phyloP scores from a whole-genome alignment of 169 alveolate species.

The Babesia ovis region DNA sequence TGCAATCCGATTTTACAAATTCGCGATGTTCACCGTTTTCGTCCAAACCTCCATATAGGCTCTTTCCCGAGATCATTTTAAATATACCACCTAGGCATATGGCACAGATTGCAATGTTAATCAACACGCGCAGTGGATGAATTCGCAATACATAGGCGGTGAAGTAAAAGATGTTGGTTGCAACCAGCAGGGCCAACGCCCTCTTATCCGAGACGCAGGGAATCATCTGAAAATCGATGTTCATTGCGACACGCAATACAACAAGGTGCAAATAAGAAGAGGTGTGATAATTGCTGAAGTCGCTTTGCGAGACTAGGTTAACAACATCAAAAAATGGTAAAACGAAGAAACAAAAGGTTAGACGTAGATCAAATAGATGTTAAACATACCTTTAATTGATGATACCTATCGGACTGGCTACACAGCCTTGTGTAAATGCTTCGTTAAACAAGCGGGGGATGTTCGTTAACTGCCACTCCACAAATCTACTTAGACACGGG shows the following conservation, averaged over 20 bases:
- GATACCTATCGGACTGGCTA: not conserved
- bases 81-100: conserved; percentile 47
- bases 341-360: not conserved
- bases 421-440: not conserved
- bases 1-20: conserved; percentile 9
- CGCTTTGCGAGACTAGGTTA: not conserved
- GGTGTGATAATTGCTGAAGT: not conserved
- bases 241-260: not conserved
- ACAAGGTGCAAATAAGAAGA: too few relatives aligned
- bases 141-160: conserved; percentile 43
- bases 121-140: conserved; percentile 32
- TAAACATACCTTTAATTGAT: not conserved
- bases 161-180: conserved; percentile 51
- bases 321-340: not conserved
- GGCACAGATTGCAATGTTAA: conserved; percentile 13
- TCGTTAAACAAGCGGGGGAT: not conserved
- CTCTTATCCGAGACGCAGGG: conserved; percentile 10
- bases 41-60: not conserved
- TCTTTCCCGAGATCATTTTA: conserved; percentile 18
- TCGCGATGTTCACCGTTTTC: conserved; percentile 2
- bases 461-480: not conserved
- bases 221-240: conserved; percentile 8
- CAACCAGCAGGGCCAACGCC: conserved; percentile 31
- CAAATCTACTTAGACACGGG: not conserved
- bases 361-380: not conserved